Conservation (phyloP, 2,329 filamentous ascomycete genomes). For the Ceratocystis albifundus region DNA sequence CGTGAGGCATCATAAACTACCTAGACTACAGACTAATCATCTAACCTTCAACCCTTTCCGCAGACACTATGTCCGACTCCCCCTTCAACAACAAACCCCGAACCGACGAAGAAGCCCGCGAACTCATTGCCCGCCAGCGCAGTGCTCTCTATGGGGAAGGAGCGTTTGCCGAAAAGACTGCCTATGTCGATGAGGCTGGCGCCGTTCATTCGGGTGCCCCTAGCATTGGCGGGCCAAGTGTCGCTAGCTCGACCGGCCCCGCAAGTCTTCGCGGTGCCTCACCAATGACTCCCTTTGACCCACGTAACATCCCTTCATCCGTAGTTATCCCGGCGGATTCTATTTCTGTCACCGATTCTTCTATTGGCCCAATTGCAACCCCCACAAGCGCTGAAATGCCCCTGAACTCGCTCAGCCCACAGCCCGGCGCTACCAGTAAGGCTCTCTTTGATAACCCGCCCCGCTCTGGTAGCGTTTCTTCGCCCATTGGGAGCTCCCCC, state of each 20-base stretch:
- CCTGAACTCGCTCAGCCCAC: conserved; percentile 58
- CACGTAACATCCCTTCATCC: conserved; percentile 33
- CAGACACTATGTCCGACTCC: conserved; percentile 42
- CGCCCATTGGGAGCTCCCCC: conserved; percentile 70
- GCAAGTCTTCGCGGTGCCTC: conserved; percentile 63
- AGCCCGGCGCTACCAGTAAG: conserved; percentile 52
- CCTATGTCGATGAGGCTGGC: conserved; percentile 57
- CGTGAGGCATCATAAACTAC: too few species aligned
- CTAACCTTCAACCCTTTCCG: too few species aligned
- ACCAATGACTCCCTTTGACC: conserved; percentile 57
- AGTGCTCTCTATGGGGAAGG: conserved; percentile 81
- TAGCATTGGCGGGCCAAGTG: conserved; percentile 44
- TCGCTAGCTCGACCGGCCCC: conserved; percentile 37
- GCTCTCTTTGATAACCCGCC: conserved; percentile 49
- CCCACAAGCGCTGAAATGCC: conserved; percentile 14
- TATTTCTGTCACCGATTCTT: conserved; percentile 33
- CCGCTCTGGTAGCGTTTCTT: conserved; percentile 57
- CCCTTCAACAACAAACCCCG: conserved; percentile 53
- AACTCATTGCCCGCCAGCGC: conserved; percentile 90
- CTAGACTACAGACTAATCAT: neutral
- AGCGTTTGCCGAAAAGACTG: conserved; percentile 53
- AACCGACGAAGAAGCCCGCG: conserved; percentile 92
- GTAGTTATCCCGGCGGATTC: conserved; percentile 32
- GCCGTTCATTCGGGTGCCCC: conserved; percentile 54
- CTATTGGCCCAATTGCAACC: conserved; percentile 24